These are phyloP conservation scores for Amoeboaphelidium protococcarum DNA, from an alignment of 371 early-diverging fungal genomes.

Conservation along the genomic window DNA sequence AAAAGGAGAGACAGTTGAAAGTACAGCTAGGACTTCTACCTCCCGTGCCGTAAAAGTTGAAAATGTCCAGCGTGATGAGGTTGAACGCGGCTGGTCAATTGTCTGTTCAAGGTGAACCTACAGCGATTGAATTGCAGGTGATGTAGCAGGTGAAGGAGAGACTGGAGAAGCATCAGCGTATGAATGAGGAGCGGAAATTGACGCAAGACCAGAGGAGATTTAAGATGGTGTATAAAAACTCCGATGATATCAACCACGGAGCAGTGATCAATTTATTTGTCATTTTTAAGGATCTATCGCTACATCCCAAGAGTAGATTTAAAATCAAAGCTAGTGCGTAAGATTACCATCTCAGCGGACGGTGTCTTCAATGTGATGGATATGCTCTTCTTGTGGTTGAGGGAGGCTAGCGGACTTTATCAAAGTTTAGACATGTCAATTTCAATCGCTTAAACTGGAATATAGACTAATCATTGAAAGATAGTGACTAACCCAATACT, in stretches of 20 bases:
- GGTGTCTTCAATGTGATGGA: slow-evolving; percentile 29
- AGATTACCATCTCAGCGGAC: slow-evolving; percentile 55
- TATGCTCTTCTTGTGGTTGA: slow-evolving; percentile 67
- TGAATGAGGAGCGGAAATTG: slow-evolving; percentile 51
- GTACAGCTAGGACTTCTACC: slow-evolving; percentile 72
- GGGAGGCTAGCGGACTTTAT: slow-evolving; percentile 66
- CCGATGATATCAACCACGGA: slow-evolving; percentile 32
- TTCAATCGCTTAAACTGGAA: slow-evolving; percentile 86
- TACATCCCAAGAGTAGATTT: slow-evolving; percentile 43
- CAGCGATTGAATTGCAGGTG: slow-evolving; percentile 64
- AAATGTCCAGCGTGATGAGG: slow-evolving; percentile 79
- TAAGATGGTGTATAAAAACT: slow-evolving; percentile 38
- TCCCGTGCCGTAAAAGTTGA: slow-evolving; percentile 73
- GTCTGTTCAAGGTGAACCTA: slow-evolving; percentile 72
- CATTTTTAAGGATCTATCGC: slow-evolving; percentile 16
- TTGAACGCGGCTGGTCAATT: slow-evolving; percentile 69
- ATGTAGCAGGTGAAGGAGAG: slow-evolving; percentile 56
- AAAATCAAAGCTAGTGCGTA: slow-evolving; percentile 73
- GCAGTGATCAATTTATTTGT: slow-evolving; percentile 54
- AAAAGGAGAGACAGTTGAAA: slow-evolving; percentile 79
- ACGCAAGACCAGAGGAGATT: slow-evolving; percentile 57
- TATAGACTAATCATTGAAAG: too few species aligned
- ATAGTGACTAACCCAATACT: too few species aligned
- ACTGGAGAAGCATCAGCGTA: slow-evolving; percentile 44
- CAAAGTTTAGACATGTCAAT: slow-evolving; percentile 80